Evolutionary conservation across 176 grass and related monocot genomes (phyloP).

Genomic region (Raddia guianensis): DNA sequence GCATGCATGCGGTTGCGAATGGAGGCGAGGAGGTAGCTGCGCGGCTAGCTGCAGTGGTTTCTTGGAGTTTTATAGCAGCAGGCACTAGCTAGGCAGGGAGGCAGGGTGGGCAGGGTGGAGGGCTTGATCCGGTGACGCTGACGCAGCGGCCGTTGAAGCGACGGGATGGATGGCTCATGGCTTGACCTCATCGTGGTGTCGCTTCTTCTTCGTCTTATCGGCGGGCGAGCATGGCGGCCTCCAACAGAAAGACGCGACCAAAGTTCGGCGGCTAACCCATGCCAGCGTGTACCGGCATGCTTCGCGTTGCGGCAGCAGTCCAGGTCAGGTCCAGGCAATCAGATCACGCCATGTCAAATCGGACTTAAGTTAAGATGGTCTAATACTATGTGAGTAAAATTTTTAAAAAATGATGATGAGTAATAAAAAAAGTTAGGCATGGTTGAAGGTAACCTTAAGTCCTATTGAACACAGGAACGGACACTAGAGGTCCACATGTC

Average conservation of each 20-base stretch:
- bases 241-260: neutral
- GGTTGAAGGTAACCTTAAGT: too few species aligned
- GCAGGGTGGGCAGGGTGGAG: slow-evolving; percentile 19
- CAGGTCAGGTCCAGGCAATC: too few species aligned
- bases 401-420: too few species aligned
- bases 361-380: too few species aligned
- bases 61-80: slow-evolving; percentile 39
- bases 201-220: neutral
- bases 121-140: slow-evolving; percentile 11
- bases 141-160: neutral
- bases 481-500: too few species aligned
- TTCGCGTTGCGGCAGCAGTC: neutral
- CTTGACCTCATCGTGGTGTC: slow-evolving; percentile 15
- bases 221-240: neutral
- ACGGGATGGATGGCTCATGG: neutral
- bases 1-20: neutral
- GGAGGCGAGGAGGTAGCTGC: neutral
- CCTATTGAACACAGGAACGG: too few species aligned
- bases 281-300: neutral
- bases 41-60: neutral
- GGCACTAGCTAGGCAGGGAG: neutral
- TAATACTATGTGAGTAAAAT: too few species aligned
- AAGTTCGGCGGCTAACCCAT: neutral
- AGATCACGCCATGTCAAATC: too few species aligned
- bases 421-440: too few species aligned